Percentiles rank a stretch among this genome's conserved stretches.
phyloP scores from a whole-genome alignment of 2,329 filamentous ascomycete genomes.

The Fusarium sp. region DNA sequence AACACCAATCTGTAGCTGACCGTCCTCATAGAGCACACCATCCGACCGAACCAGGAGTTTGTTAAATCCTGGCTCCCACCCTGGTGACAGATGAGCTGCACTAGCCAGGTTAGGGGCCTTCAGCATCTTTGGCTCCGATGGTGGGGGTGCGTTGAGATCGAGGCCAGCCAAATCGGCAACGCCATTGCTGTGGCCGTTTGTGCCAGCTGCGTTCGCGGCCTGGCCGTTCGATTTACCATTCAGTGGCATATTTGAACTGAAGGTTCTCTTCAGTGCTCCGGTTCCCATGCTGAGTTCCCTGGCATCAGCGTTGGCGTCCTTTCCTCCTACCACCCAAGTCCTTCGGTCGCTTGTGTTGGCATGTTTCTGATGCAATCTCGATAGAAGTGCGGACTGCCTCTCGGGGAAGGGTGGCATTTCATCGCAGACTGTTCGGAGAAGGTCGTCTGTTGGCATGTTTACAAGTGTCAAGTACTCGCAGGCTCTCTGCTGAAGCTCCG shows the following conservation, averaged over 20 bases:
- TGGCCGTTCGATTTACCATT: conserved; percentile 62
- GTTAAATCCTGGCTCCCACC: conserved; percentile 93
- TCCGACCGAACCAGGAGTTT: conserved; percentile 82
- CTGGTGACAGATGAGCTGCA: conserved; percentile 90
- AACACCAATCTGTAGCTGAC: conserved; percentile 90
- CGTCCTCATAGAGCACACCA: conserved; percentile 94
- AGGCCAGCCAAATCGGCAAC: conserved; percentile 81
- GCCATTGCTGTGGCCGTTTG: conserved; percentile 65
- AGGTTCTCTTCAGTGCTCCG: conserved; percentile 85
- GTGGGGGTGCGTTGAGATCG: conserved; percentile 75
- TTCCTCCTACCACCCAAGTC: conserved; percentile 97
- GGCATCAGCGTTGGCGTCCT: conserved; percentile 87
- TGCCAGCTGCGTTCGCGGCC: conserved; percentile 59
- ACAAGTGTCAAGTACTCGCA: conserved; percentile 94
- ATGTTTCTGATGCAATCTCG: conserved; percentile 93
- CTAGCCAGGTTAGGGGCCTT: conserved; percentile 89
- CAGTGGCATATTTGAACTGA: conserved; percentile 71
- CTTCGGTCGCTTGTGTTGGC: conserved; percentile 92
- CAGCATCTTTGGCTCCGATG: conserved; percentile 67
- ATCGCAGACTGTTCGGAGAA: conserved; percentile 93
- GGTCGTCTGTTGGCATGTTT: conserved; percentile 86
- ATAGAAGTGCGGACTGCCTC: conserved; percentile 89
- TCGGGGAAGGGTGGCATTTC: conserved; percentile 99
- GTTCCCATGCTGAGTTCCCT: conserved; percentile 85
- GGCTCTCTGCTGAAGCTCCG: conserved; percentile 94